phyloP scores from a whole-genome alignment of 768 basidiomycete genomes.

The Leccinum variicolor region DNA sequence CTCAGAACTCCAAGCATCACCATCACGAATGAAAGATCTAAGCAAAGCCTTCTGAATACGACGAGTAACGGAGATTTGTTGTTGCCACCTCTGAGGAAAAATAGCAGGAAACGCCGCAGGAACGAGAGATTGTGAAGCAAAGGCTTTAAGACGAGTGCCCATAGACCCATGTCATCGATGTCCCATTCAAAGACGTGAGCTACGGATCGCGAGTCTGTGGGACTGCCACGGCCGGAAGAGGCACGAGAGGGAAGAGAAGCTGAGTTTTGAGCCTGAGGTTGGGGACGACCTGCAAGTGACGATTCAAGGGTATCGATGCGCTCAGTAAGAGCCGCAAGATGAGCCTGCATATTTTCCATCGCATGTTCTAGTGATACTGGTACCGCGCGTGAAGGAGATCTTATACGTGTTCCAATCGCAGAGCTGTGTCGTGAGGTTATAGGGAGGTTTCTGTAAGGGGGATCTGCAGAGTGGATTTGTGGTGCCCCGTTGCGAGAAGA shows the following conservation, averaged over 20 bases:
- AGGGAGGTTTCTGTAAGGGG: constrained; percentile 34
- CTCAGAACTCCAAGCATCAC: constrained; percentile 58
- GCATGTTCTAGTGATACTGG: constrained; percentile 58
- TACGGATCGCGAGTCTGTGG: constrained; percentile 29
- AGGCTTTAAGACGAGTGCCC: constrained; percentile 71
- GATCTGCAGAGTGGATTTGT: constrained; percentile 35
- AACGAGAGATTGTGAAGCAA: constrained; percentile 48
- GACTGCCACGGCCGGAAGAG: constrained; percentile 42
- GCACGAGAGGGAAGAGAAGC: constrained; percentile 39
- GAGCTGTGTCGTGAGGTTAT: constrained; percentile 35
- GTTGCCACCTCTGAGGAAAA: constrained; percentile 54
- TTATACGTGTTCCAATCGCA: constrained; percentile 30
- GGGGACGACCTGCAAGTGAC: constrained; percentile 31
- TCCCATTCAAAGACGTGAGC: constrained; percentile 50
- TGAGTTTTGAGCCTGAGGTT: constrained; percentile 36
- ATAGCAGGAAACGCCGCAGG: constrained; percentile 48
- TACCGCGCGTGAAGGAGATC: constrained; percentile 41
- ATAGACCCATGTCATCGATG: constrained; percentile 79
- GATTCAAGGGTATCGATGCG: constrained; percentile 70
- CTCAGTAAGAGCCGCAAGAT: constrained; percentile 78
- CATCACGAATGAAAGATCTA: constrained; percentile 75
- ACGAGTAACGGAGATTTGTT: constrained; percentile 63
- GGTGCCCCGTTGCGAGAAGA: constrained; percentile 39
- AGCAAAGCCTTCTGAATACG: constrained; percentile 67
- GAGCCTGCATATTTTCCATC: constrained; percentile 75